These are phyloP conservation scores for Ogataea hybrid DNA, from an alignment of 1,139 yeast species.

Conservation along the genomic window DNA sequence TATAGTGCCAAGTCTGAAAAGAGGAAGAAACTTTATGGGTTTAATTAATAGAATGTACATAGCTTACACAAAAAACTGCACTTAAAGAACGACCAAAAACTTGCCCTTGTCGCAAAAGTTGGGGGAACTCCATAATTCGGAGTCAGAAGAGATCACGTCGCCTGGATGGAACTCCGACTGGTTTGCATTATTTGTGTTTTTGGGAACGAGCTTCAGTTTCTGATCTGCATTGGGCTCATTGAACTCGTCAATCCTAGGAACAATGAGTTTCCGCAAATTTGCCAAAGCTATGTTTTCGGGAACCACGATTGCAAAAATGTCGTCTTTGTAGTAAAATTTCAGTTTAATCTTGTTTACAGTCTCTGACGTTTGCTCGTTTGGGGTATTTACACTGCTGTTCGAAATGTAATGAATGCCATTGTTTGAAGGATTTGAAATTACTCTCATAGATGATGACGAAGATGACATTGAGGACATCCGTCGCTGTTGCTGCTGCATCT, in stretches of 20 bases:
- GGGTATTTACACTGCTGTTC: conserved; percentile 3
- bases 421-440: conserved; percentile 4
- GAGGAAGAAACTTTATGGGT: conserved; percentile 19
- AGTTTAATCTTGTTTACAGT: conserved; percentile 46
- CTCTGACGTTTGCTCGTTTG: conserved; percentile 5
- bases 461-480: conserved; percentile 19
- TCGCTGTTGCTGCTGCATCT: conserved; percentile 13
- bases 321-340: conserved; percentile 86
- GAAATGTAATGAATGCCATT: conserved; percentile 1
- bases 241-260: conserved; percentile 54
- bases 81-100: conserved; percentile 26
- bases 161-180: conserved; percentile 21
- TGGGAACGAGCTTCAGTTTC: conserved; percentile 28
- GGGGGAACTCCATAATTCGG: conserved; percentile 24
- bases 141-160: conserved; percentile 22
- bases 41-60: conserved; percentile 8
- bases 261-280: conserved; percentile 62
- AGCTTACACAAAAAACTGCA: background rate
- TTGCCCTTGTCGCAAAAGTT: conserved; percentile 33
- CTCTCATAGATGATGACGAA: conserved; percentile 14
- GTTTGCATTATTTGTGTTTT: conserved; percentile 25
- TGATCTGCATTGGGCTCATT: conserved; percentile 23
- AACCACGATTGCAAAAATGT: conserved; percentile 82
- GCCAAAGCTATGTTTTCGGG: conserved; percentile 58
- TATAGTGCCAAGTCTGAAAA: conserved; percentile 37